These are phyloP conservation scores for Colletotrichum euphorbiae DNA, from an alignment of 2,329 filamentous ascomycete species.

Conservation along the genomic window DNA sequence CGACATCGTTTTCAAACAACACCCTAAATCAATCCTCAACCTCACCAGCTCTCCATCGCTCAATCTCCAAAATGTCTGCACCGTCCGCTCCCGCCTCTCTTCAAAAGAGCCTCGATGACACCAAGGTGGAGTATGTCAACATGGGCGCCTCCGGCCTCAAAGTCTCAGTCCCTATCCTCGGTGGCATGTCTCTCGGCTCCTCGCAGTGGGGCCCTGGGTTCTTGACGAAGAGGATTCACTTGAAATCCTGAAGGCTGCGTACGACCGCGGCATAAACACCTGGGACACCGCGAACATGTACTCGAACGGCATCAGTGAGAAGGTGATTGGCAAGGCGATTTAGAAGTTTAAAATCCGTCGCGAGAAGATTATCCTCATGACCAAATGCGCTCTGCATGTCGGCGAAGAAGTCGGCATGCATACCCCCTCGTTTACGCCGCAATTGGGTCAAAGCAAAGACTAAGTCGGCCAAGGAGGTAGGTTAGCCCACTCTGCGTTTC, in stretches of 20 bases:
- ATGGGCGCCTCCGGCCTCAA: constrained; percentile 41
- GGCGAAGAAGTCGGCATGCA: constrained; percentile 3
- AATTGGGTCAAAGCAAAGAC: constrained; percentile 47
- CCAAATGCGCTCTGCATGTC: too few species aligned
- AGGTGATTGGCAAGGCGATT: constrained; percentile 73
- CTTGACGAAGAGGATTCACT: constrained; percentile 25
- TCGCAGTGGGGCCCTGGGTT: constrained; percentile 35
- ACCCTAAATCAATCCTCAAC: too few species aligned
- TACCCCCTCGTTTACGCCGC: neutral
- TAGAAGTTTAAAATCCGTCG: constrained; percentile 73
- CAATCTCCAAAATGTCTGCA: constrained; percentile 6
- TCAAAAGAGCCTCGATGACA: constrained; percentile 43
- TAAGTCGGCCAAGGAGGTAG: constrained; percentile 48
- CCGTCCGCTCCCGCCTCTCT: constrained; percentile 19
- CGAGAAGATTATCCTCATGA: constrained; percentile 56
- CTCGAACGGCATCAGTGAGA: constrained; percentile 72
- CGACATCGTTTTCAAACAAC: too few species aligned
- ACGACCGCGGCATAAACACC: constrained; percentile 39
- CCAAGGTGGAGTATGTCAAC: constrained; percentile 59
- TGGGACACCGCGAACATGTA: constrained; percentile 67
- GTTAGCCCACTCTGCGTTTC: neutral
- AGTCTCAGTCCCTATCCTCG: constrained; percentile 31
- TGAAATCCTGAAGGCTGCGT: constrained; percentile 38
- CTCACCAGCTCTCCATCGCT: too few species aligned
- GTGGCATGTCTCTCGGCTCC: constrained; percentile 39